Base-by-base conservation (phyloP, 805 yeast species). In the Isabelozyma pseudorhagii region DNA sequence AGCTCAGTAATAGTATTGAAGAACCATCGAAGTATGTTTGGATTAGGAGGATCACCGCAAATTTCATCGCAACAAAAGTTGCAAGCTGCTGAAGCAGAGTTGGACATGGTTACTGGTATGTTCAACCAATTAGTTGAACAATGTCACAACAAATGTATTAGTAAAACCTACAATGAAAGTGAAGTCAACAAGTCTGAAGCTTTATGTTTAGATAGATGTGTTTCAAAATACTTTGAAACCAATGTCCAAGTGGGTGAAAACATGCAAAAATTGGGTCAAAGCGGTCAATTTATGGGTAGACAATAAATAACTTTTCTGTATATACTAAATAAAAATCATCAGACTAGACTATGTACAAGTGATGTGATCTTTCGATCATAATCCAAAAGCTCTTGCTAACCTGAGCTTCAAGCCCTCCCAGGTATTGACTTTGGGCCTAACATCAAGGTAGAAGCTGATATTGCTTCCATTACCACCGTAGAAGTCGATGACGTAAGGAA, bases 81-180 rank as follows among this genome's bases (percentile, higher is more conserved):
- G 53, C 79, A 80, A 62, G 96, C 96, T 57, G 99, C 99, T 46
- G 98, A 93, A 74, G 89, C 97, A 50, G 99, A 93, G 72, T 80
- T 93, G 58, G 99, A 93, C 69, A 87, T 94, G 84, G 97, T 93
- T 60, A 92, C 97, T 39, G 97, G 94, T 60, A 91, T 93, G 97
- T 93, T 93, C 83, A 93, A 93, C 82, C 81, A 85, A 62, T 77
- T 92, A 62, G 96, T 91, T 21, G 92, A 86, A 62, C 86, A 89
- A 59, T 92, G 98, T 68, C 94, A 92, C 71, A 69, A 74, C 58
- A 92, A 92, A 74, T 92, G 98, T 75, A 87, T 91, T 66, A 78
- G 61, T 63, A 75, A 74, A 55, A 60, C 74, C 46, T 92, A 91
- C 74, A 60, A 69, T 46, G 92, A 89, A 47, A 86, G 90, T 49